Conservation (phyloP, 495 filamentous ascomycete species). For the Aspergillus incahuasiensis region DNA sequence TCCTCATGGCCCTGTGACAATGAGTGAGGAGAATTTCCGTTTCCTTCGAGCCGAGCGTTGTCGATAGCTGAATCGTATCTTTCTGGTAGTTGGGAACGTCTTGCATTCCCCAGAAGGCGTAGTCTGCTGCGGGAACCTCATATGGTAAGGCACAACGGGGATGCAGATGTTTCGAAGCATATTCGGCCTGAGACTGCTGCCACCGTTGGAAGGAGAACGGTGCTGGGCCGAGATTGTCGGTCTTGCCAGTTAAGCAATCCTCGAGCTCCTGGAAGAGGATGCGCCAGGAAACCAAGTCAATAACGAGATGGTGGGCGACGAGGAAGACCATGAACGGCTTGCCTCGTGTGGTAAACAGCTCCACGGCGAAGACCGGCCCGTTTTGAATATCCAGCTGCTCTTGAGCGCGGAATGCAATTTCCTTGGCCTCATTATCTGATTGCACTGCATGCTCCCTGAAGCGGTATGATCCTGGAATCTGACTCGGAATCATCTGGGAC, state of each 20-base stretch:
- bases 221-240: neutral
- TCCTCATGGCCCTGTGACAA: neutral
- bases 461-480: neutral
- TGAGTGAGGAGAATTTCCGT: neutral
- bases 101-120: neutral
- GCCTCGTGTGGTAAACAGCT: neutral
- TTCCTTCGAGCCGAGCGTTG: neutral
- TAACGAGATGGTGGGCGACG: neutral
- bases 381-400: neutral
- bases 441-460: neutral
- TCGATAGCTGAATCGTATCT: neutral
- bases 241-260: neutral
- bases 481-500: neutral
- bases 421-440: neutral
- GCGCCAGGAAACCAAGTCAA: neutral
- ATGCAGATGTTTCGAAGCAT: neutral
- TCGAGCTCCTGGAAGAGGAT: neutral
- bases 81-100: neutral
- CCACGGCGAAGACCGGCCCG: neutral
- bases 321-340: neutral
- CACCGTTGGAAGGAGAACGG: neutral
- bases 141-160: neutral
- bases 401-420: neutral
- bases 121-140: neutral
- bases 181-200: neutral